Evolutionary conservation across 805 yeast species (phyloP).

Genomic region (Wickerhamomyces pijperi): DNA sequence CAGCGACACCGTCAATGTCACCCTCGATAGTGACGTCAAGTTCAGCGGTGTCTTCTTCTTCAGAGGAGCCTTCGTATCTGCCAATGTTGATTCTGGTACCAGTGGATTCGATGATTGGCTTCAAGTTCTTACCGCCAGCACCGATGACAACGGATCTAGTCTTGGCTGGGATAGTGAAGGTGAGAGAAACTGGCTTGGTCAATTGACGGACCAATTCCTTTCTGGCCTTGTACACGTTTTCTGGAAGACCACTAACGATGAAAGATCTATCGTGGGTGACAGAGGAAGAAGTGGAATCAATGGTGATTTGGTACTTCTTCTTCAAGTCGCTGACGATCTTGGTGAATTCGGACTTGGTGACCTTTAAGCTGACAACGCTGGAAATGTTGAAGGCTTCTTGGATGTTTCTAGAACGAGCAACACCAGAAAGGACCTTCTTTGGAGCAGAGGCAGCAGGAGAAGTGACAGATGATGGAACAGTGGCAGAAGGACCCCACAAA

Average conservation of each 20-base stretch:
- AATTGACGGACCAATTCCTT: conserved; percentile 65
- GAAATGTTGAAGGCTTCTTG: conserved; percentile 76
- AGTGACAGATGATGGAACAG: conserved; percentile 6
- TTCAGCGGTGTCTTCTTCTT: conserved; percentile 46
- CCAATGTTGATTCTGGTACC: conserved; percentile 67
- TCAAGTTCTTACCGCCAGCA: conserved; percentile 71
- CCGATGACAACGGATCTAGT: conserved; percentile 78
- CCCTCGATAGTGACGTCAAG: conserved; percentile 64
- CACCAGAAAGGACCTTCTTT: conserved; percentile 9
- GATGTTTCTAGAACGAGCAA: conserved; percentile 45
- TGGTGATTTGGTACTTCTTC: conserved; percentile 46
- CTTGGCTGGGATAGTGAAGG: conserved; percentile 62
- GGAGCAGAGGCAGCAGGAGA: conserved; percentile 17
- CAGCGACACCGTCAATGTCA: conserved; percentile 70
- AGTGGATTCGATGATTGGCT: conserved; percentile 61
- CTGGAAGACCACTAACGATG: conserved; percentile 65
- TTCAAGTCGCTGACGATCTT: conserved; percentile 56
- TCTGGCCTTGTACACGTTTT: conserved; percentile 56
- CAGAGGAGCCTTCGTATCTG: conserved; percentile 34
- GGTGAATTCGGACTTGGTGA: conserved; percentile 55
- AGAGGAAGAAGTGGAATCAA: conserved; percentile 76
- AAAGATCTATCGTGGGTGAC: conserved; percentile 72
- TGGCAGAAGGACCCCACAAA: conserved; percentile 31
- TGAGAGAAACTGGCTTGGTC: conserved; percentile 57
- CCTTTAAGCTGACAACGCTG: conserved; percentile 53